Conservation (phyloP, 2,329 filamentous ascomycete genomes). For the Fusarium guadeloupense region DNA sequence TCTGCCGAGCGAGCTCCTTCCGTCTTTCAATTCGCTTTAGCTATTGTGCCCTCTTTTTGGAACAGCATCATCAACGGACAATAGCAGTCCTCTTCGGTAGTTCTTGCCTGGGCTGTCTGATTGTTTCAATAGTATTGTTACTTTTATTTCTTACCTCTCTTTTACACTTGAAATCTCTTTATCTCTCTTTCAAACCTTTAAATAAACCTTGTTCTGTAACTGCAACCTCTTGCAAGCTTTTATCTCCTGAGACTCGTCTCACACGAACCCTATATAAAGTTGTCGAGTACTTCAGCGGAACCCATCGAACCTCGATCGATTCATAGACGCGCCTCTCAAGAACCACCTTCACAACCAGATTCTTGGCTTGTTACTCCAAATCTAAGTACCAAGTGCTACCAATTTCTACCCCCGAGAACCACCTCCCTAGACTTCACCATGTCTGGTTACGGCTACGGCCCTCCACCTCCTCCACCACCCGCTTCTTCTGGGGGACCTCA, state of each 20-base stretch:
- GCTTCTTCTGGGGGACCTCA: slow-evolving; percentile 45
- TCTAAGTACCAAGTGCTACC: no score
- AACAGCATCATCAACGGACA: slow-evolving; percentile 16
- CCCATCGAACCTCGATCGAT: not conserved
- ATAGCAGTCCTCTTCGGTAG: not conserved
- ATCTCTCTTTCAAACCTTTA: not conserved
- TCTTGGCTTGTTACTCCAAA: not conserved
- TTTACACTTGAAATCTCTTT: not conserved
- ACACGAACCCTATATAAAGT: not conserved
- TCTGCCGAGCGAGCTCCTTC: slow-evolving; percentile 23
- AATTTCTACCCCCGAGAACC: not conserved
- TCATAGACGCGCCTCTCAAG: not conserved
- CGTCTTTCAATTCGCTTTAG: slow-evolving; percentile 11
- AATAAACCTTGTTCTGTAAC: not conserved
- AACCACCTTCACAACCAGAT: not conserved
- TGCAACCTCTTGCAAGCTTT: not conserved
- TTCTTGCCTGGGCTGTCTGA: not conserved
- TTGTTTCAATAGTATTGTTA: not conserved
- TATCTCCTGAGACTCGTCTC: slow-evolving; percentile 1
- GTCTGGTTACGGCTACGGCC: slow-evolving; percentile 64
- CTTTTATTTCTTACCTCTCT: not conserved
- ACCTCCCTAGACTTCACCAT: slow-evolving; percentile 43
- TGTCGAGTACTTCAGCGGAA: not conserved
- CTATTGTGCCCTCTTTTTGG: slow-evolving; percentile 29
- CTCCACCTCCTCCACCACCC: slow-evolving; percentile 60